These are phyloP conservation scores for Pseudotsuga menziesii DNA, from an alignment of 75 land plant genomes.

Conservation along the genomic window DNA sequence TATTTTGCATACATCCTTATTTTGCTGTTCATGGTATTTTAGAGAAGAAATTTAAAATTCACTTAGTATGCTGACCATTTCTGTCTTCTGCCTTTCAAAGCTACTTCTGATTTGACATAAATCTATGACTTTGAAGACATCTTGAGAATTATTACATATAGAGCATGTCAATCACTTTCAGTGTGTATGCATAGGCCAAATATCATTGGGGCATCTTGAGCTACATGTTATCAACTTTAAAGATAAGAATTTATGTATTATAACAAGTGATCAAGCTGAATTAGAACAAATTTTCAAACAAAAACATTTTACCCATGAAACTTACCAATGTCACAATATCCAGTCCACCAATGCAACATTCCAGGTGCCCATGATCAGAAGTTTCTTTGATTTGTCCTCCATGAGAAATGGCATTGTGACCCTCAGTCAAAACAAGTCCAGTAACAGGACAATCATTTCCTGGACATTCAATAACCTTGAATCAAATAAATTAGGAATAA, in stretches of 20 bases:
- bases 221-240: conserved; percentile 5
- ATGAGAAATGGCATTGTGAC: conserved; percentile 7
- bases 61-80: too few species aligned
- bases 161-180: neutral
- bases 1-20: too few species aligned
- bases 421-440: neutral
- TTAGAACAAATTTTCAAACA: neutral
- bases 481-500: too few species aligned
- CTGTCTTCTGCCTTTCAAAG: too few species aligned
- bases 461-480: neutral
- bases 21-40: too few species aligned
- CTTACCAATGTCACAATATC: conserved; percentile 62
- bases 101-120: too few species aligned
- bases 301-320: conserved; percentile 1
- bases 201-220: neutral
- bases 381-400: conserved; percentile 1
- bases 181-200: too few species aligned
- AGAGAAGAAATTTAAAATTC: too few species aligned
- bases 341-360: conserved; percentile 73
- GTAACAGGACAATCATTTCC: neutral
- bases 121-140: too few species aligned
- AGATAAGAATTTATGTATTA: neutral
- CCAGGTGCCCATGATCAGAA: conserved; percentile 2
- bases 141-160: neutral
- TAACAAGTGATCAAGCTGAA: neutral